Evolutionary conservation across 75 land plant species (phyloP).

Genomic region (Selaginella tamariscina): DNA sequence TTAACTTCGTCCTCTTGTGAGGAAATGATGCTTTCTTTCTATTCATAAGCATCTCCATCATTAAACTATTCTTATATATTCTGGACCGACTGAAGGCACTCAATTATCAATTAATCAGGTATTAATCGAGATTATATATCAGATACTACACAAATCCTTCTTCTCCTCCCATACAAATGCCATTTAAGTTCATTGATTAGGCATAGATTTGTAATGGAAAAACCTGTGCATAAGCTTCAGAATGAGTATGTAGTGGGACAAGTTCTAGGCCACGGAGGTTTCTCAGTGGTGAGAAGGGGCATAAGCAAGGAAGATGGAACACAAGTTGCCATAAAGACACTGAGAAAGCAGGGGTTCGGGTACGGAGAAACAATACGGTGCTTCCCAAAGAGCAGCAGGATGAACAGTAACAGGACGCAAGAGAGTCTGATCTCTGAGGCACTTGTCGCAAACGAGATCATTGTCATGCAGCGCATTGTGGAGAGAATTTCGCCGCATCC

Average conservation of each 20-base stretch:
- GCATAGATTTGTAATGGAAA: no score
- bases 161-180: no score
- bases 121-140: no score
- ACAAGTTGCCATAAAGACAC: constrained; percentile 54
- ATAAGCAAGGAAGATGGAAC: constrained; percentile 19
- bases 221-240: background rate
- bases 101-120: no score
- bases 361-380: background rate
- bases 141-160: no score
- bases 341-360: constrained; percentile 27
- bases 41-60: no score
- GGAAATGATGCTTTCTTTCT: no score
- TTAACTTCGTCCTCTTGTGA: no score
- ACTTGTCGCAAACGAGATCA: constrained; percentile 49
- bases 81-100: no score
- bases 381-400: no score
- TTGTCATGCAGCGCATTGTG: constrained; percentile 47
- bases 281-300: constrained; percentile 50
- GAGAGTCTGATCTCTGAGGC: constrained; percentile 45
- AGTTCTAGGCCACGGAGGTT: constrained; percentile 53
- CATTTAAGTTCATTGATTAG: no score
- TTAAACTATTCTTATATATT: no score
- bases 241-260: constrained; percentile 40
- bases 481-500: constrained; percentile 47
- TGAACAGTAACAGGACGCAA: constrained; percentile 8